Percentiles rank a stretch among this genome's conserved stretches.
phyloP scores from a whole-genome alignment of 2,329 filamentous ascomycete genomes.

The Aspergillus tubingensis region DNA sequence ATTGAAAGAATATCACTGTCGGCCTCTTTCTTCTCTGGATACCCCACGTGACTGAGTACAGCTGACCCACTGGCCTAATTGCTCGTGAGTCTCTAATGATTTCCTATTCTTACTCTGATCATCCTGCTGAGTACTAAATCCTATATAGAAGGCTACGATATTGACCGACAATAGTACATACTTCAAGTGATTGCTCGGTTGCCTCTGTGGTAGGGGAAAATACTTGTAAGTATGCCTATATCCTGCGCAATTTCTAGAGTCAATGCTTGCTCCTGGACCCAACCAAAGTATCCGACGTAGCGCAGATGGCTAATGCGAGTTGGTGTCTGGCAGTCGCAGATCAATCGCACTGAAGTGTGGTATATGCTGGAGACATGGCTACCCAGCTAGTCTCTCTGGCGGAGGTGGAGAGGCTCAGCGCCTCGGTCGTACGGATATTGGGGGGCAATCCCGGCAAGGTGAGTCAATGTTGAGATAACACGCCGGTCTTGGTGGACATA shows the following conservation, averaged over 20 bases:
- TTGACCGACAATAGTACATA: background rate
- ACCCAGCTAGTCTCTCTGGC: slow-evolving; percentile 65
- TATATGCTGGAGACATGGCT: slow-evolving; percentile 52
- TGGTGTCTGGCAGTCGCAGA: background rate
- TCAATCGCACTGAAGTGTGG: background rate
- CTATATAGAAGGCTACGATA: background rate
- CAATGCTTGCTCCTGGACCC: background rate
- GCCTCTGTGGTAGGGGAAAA: background rate
- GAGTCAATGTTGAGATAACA: slow-evolving; percentile 4
- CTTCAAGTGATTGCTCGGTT: background rate
- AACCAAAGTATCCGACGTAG: background rate
- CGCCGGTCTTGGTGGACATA: background rate
- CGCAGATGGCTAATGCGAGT: background rate
- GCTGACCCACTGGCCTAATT: background rate
- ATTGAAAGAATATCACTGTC: background rate
- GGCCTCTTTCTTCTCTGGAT: background rate
- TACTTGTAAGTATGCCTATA: background rate
- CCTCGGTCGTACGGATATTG: slow-evolving; percentile 77
- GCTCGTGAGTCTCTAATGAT: background rate
- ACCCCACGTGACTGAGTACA: background rate
- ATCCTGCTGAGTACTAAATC: background rate
- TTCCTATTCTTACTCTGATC: background rate
- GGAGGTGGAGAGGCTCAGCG: slow-evolving; percentile 75
- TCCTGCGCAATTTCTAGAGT: background rate
- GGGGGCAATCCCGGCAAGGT: slow-evolving; percentile 89